phyloP scores from a whole-genome alignment of 2,329 filamentous ascomycete species.

The Helotiales sp. region DNA sequence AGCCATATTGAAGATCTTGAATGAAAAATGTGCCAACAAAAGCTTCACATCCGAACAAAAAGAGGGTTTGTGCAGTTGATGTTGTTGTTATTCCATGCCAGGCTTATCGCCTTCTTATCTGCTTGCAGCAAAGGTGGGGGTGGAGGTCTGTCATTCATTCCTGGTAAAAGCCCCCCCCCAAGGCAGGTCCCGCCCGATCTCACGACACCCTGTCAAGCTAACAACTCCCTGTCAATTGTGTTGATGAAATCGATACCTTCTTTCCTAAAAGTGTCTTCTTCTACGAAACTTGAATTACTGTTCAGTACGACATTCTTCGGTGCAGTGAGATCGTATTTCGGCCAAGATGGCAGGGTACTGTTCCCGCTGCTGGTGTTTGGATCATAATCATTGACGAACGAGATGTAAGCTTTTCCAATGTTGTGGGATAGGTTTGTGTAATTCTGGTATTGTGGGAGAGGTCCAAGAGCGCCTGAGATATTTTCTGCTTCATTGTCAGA shows the following conservation, averaged over 20 bases:
- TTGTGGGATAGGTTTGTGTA: constrained; percentile 32
- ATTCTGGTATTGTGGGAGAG: constrained; percentile 43
- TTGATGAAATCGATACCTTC: constrained; percentile 48
- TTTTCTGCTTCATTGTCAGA: too few species aligned
- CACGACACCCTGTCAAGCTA: constrained; percentile 30
- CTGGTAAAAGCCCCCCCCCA: too few species aligned
- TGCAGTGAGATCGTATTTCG: constrained; percentile 38
- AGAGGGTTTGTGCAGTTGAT: too few species aligned
- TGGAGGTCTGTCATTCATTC: too few species aligned
- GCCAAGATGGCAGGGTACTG: constrained; percentile 41
- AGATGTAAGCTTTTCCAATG: constrained; percentile 28
- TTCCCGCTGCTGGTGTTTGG: constrained; percentile 40
- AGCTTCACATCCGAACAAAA: too few species aligned
- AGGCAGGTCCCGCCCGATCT: too few species aligned
- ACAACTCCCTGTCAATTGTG: constrained; percentile 40
- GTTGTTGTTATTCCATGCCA: too few species aligned
- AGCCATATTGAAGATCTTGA: constrained; percentile 11
- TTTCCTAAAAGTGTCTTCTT: constrained; percentile 48
- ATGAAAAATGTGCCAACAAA: too few species aligned
- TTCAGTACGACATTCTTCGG: constrained; percentile 47
- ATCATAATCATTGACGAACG: constrained; percentile 44
- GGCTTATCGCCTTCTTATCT: too few species aligned
- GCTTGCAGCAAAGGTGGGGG: too few species aligned
- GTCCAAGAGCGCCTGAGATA: constrained; percentile 46
- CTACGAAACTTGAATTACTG: constrained; percentile 43